These are phyloP conservation scores for Penicillium sumatraense DNA, from an alignment of 2,329 filamentous ascomycete species.

Conservation along the genomic window DNA sequence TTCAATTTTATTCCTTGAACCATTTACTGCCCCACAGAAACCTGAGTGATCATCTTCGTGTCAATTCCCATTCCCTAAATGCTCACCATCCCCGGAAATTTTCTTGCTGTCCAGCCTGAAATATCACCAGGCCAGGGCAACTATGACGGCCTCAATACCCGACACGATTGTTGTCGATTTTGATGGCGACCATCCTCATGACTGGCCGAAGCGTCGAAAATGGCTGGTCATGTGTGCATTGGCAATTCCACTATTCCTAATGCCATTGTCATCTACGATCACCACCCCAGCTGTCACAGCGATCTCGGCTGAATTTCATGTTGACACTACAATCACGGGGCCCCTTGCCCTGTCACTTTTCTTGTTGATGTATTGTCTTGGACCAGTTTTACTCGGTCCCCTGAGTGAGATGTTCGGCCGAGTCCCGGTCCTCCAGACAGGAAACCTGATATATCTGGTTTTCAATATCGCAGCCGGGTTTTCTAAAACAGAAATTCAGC, in stretches of 20 bases:
- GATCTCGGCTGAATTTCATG: not conserved
- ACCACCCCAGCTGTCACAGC: not conserved
- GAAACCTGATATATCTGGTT: not conserved
- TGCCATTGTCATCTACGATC: conserved; percentile 4
- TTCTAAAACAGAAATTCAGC: not conserved
- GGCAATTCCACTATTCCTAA: not conserved
- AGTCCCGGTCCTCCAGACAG: conserved; percentile 6
- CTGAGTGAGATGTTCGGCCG: conserved; percentile 10
- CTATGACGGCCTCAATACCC: not conserved
- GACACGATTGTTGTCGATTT: not conserved
- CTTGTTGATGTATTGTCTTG: conserved; percentile 9
- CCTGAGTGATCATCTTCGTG: too few relatives aligned
- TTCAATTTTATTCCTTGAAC: too few relatives aligned
- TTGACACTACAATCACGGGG: not conserved
- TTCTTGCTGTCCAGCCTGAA: too few relatives aligned
- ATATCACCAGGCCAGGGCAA: too few relatives aligned
- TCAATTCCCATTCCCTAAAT: too few relatives aligned
- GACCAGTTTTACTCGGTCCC: conserved; percentile 9
- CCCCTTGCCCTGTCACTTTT: not conserved
- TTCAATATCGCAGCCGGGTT: conserved; percentile 7
- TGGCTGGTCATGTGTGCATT: not conserved
- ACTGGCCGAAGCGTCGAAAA: conserved; percentile 1
- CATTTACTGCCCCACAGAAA: too few relatives aligned
- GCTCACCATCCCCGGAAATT: too few relatives aligned
- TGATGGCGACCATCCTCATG: conserved; percentile 1